Conservation (phyloP, 495 filamentous ascomycete genomes). For the Hypoxylon perforatum region DNA sequence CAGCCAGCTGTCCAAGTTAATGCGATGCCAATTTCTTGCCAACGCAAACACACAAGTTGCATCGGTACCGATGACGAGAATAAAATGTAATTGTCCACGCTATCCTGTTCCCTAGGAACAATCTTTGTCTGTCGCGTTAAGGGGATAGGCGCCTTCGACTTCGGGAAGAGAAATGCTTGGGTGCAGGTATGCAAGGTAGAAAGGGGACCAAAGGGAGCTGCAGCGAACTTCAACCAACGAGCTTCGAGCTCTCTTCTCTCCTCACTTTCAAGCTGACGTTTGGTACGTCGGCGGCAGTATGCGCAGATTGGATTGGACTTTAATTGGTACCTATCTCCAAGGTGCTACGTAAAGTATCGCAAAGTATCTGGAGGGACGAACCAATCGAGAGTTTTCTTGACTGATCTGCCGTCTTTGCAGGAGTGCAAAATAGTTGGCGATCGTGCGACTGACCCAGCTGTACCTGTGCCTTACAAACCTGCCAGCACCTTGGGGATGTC, state of each 20-base stretch:
- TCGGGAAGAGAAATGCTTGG: constrained; percentile 8
- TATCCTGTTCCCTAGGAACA: constrained; percentile 1
- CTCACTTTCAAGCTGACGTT: constrained; percentile 22
- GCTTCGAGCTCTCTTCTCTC: constrained; percentile 30
- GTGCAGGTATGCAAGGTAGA: neutral
- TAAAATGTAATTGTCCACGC: constrained; percentile 13
- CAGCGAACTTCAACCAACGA: constrained; percentile 31
- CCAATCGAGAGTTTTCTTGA: constrained; percentile 29
- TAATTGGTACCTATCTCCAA: constrained; percentile 23
- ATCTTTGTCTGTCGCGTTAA: constrained; percentile 20
- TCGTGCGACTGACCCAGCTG: constrained; percentile 11
- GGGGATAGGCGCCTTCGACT: constrained; percentile 8
- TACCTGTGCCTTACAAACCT: neutral
- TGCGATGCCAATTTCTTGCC: constrained; percentile 14
- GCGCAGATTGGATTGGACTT: constrained; percentile 26
- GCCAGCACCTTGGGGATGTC: neutral
- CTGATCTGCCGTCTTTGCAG: constrained; percentile 33
- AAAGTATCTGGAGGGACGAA: neutral
- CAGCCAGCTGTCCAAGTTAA: constrained; percentile 27
- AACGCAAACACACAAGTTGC: constrained; percentile 17
- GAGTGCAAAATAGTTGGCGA: constrained; percentile 23
- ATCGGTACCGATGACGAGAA: constrained; percentile 11
- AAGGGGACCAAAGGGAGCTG: constrained; percentile 26
- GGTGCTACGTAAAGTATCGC: constrained; percentile 20
- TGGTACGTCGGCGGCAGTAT: constrained; percentile 25